A percentile compares a stretch with the other conserved stretches of the same genome.
Conservation (phyloP, 306 rosid genomes). For the Inga oerstediana region DNA sequence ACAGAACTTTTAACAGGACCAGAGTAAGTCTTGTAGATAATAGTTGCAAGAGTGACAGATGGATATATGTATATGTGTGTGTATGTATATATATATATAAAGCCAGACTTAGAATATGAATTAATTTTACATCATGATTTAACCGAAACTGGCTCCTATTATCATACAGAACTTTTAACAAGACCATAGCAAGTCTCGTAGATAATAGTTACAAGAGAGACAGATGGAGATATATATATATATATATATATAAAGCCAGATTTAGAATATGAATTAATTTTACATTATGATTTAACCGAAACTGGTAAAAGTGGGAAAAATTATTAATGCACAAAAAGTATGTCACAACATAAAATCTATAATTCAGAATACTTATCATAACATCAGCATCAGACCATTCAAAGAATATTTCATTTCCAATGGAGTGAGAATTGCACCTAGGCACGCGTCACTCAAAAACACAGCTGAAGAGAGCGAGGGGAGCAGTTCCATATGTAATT, state of each 20-base stretch:
- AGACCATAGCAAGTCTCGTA: not conserved
- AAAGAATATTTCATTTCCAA: not conserved
- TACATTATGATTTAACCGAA: too few species aligned
- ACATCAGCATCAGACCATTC: not conserved
- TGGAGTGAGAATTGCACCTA: not conserved
- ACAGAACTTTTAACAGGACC: constrained; percentile 22
- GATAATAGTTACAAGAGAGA: not conserved
- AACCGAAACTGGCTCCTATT: not conserved
- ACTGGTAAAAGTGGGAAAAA: not conserved
- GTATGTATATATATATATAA: too few species aligned
- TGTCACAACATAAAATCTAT: too few species aligned
- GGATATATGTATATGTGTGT: too few species aligned
- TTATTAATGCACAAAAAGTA: too few species aligned
- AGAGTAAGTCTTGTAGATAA: not conserved
- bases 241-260: too few species aligned
- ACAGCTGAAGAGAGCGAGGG: not conserved
- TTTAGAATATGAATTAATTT: not conserved
- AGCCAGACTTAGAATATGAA: too few species aligned
- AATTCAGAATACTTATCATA: not conserved
- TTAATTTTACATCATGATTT: too few species aligned
- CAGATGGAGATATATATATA: not conserved
- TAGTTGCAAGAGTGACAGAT: not conserved
- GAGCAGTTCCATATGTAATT: not conserved
- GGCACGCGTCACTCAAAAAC: not conserved
- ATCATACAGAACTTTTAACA: constrained; percentile 26